Evolutionary conservation across 2,329 filamentous ascomycete genomes (phyloP).

Genomic region (Salinomyces thailandicus): DNA sequence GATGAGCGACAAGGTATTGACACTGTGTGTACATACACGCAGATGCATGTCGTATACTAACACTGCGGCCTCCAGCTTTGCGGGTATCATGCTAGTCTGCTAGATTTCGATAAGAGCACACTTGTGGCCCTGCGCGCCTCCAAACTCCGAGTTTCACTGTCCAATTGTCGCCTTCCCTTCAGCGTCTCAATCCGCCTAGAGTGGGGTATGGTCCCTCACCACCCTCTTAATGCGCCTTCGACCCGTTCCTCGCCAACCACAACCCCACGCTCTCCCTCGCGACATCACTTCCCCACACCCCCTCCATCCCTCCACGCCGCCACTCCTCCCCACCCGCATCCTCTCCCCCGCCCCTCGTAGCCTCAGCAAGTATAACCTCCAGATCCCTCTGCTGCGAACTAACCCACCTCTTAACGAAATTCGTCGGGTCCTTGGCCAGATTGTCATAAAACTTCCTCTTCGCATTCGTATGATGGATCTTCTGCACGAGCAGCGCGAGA

Average conservation of each 20-base stretch:
- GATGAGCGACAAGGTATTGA: too few species aligned
- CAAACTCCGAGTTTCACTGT: too few species aligned
- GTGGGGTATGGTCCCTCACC: too few species aligned
- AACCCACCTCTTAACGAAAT: conserved; percentile 79
- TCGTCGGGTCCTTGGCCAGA: conserved; percentile 69
- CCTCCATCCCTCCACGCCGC: conserved; percentile 51
- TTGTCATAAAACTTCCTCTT: conserved; percentile 81
- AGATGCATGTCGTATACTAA: too few species aligned
- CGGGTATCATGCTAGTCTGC: too few species aligned
- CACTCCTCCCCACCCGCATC: conserved; percentile 50
- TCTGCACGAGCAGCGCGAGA: conserved; percentile 71
- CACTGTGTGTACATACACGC: too few species aligned
- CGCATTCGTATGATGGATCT: conserved; percentile 71
- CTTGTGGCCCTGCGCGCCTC: too few species aligned
- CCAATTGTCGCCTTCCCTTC: too few species aligned
- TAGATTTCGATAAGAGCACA: too few species aligned
- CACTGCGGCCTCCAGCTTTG: too few species aligned
- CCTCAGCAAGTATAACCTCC: conserved; percentile 78
- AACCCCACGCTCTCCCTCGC: conserved; percentile 53
- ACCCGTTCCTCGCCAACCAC: conserved; percentile 35
- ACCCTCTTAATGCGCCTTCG: background rate
- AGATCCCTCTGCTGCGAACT: conserved; percentile 84
- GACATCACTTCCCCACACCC: conserved; percentile 52
- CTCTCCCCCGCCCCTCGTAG: conserved; percentile 45
- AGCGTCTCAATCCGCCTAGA: too few species aligned